Conservation (phyloP, 345 rosid genomes). For the Eucalyptus fibrosa region DNA sequence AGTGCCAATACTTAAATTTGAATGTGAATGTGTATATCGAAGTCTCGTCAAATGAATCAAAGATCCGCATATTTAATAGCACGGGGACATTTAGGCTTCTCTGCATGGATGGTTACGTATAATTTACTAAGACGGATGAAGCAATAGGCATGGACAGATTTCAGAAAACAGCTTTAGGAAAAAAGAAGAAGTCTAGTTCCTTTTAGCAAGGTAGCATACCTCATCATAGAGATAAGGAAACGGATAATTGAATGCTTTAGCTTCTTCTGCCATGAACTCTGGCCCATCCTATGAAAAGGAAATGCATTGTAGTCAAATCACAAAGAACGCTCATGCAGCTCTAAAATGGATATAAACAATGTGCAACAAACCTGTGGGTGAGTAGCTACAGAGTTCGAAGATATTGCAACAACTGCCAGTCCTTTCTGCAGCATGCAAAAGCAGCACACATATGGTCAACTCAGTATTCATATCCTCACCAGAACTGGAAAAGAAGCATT, state of each 20-base stretch:
- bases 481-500: not conserved
- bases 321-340: not conserved
- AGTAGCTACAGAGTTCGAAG: slow-evolving; percentile 66
- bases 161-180: not conserved
- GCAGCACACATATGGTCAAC: not conserved
- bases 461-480: not conserved
- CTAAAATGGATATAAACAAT: not conserved
- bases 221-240: slow-evolving; percentile 85
- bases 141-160: not conserved
- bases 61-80: not conserved
- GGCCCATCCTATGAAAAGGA: slow-evolving; percentile 77
- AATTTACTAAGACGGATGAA: not conserved
- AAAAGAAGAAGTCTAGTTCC: not conserved
- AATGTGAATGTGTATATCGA: not conserved
- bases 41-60: not conserved
- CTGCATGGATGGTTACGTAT: too few species aligned
- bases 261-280: slow-evolving; percentile 83
- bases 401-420: slow-evolving; percentile 85
- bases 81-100: not conserved
- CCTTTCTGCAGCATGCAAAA: slow-evolving; percentile 46
- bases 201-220: slow-evolving; percentile 13
- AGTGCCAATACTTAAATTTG: not conserved
- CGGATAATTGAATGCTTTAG: slow-evolving; percentile 47
- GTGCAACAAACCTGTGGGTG: slow-evolving; percentile 65
- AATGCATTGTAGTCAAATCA: slow-evolving; percentile 1